Percentiles rank a stretch among this genome's conserved stretches.
Conservation (phyloP, 352 stramenopile species). For the Phytopythium oedochilum region DNA sequence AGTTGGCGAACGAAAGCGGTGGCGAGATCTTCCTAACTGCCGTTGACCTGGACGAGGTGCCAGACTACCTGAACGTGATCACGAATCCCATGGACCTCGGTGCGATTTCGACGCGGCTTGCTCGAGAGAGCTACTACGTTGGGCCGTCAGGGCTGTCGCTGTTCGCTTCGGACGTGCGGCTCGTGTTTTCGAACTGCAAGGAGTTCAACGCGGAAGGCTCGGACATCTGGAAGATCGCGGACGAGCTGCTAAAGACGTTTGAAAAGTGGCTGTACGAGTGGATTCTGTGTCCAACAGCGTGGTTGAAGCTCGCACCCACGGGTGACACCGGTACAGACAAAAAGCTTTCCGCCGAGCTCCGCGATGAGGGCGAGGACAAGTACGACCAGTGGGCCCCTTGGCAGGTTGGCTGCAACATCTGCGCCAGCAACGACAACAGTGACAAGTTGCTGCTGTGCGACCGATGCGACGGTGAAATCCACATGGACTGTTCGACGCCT, state of each 20-base stretch:
- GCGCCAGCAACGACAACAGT: constrained; percentile 66
- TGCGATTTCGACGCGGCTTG: constrained; percentile 63
- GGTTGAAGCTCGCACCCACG: constrained; percentile 63
- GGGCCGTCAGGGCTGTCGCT: constrained; percentile 61
- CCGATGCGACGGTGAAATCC: constrained; percentile 83
- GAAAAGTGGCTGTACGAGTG: constrained; percentile 89
- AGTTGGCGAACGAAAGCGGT: constrained; percentile 77
- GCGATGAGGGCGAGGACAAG: constrained; percentile 44
- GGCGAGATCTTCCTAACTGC: constrained; percentile 80
- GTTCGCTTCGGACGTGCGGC: constrained; percentile 79
- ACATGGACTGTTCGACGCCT: constrained; percentile 80
- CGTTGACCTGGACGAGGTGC: constrained; percentile 74
- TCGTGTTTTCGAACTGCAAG: constrained; percentile 88
- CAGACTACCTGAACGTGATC: constrained; percentile 86
- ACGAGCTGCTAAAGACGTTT: constrained; percentile 69
- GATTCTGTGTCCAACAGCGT: constrained; percentile 71
- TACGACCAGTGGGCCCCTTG: constrained; percentile 78
- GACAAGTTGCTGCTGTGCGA: constrained; percentile 82
- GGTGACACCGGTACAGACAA: constrained; percentile 41
- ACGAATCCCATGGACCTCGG: constrained; percentile 87
- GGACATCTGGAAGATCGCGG: constrained; percentile 72
- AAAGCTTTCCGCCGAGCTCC: constrained; percentile 54
- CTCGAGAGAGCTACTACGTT: constrained; percentile 79
- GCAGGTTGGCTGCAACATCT: constrained; percentile 76
- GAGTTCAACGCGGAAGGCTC: constrained; percentile 80